phyloP scores from a whole-genome alignment of 306 rosid species.

The Quercus mongolica region DNA sequence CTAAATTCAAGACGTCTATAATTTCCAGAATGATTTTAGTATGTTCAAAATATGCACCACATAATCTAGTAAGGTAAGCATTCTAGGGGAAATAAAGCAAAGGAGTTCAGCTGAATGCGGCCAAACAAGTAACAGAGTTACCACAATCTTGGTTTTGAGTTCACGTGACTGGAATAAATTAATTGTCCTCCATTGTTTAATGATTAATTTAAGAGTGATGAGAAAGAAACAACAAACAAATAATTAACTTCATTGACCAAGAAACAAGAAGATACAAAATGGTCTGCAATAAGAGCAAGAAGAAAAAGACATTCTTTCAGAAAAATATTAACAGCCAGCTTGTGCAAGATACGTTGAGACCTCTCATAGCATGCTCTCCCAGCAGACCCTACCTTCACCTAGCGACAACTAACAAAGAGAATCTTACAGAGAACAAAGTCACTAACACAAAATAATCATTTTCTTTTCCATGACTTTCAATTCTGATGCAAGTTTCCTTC shows the following conservation, averaged over 20 bases:
- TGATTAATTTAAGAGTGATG: neutral
- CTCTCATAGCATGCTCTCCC: conserved; percentile 10
- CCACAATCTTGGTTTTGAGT: no score
- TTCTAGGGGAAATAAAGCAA: no score
- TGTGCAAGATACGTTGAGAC: neutral
- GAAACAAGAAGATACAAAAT: conserved; percentile 3
- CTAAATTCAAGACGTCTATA: no score
- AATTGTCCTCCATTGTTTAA: neutral
- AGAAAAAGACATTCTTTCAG: conserved; percentile 7
- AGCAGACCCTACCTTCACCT: conserved; percentile 16
- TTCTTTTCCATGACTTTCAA: conserved; percentile 16
- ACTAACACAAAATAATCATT: conserved; percentile 22
- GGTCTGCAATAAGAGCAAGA: conserved; percentile 8
- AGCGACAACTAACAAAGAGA: conserved; percentile 14
- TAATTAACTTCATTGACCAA: neutral
- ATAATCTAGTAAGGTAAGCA: no score
- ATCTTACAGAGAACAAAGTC: conserved; percentile 15
- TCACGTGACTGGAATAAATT: neutral
- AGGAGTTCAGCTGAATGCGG: no score
- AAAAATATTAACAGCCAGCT: conserved; percentile 14
- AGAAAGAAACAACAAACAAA: conserved; percentile 15
- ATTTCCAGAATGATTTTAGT: neutral
- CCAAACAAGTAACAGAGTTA: no score
- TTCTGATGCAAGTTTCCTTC: conserved; percentile 23
- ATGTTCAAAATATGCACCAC: no score